Evolutionary conservation across 805 yeast genomes (phyloP).

Genomic region (Wickerhamiella qilinensis): DNA sequence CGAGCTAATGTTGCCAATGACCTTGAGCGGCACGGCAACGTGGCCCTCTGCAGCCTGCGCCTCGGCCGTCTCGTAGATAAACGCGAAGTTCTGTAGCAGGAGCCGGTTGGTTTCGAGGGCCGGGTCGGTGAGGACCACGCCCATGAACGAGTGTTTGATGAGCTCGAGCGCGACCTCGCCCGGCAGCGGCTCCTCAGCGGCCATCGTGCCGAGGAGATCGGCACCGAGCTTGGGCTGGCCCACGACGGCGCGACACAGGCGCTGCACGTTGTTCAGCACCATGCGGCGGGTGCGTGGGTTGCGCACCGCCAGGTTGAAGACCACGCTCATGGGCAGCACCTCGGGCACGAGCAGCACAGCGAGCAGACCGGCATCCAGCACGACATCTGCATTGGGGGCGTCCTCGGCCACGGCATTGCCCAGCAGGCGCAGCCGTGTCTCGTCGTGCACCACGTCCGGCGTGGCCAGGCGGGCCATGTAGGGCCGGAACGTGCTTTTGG

Average conservation of each 20-base stretch:
- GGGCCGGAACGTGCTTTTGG: conserved; percentile 1
- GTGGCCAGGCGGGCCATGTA: conserved; percentile 1
- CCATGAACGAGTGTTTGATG: conserved; percentile 1
- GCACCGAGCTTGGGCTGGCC: background rate
- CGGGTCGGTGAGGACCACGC: conserved; percentile 3
- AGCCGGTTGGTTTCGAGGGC: conserved; percentile 2
- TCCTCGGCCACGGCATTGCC: conserved; percentile 5
- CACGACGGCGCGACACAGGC: background rate
- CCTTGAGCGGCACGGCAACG: background rate
- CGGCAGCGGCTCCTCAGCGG: background rate
- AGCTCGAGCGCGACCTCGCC: background rate
- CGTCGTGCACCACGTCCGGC: conserved; percentile 1
- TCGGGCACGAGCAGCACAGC: conserved; percentile 2
- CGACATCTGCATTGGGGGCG: conserved; percentile 1
- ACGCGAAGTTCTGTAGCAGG: conserved; percentile 1
- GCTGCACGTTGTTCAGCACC: background rate
- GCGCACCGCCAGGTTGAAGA: conserved; percentile 1
- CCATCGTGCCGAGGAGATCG: background rate
- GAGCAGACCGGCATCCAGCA: conserved; percentile 1
- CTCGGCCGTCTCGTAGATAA: conserved; percentile 2
- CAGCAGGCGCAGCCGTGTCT: conserved; percentile 3
- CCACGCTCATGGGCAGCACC: conserved; percentile 1
- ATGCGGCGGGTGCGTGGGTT: background rate
- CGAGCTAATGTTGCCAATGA: conserved; percentile 5
- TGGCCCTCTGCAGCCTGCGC: conserved; percentile 1